Conservation (phyloP, 352 stramenopile species). For the Pythium sukuiense region DNA sequence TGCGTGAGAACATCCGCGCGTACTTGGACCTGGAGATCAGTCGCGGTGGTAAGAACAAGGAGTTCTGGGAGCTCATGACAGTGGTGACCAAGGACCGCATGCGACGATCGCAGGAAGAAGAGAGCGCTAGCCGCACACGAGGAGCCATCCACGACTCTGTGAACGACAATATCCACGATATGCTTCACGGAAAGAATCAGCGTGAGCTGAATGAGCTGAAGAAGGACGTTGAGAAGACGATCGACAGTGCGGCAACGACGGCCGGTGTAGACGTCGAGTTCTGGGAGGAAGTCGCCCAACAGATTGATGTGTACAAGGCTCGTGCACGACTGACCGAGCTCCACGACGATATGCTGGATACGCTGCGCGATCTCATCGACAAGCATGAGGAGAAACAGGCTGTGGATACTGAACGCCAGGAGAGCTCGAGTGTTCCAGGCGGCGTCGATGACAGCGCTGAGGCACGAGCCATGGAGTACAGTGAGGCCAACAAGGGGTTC, state of each 20-base stretch:
- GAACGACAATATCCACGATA: slow-evolving; percentile 85
- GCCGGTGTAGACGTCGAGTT: slow-evolving; percentile 91
- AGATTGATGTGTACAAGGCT: slow-evolving; percentile 92
- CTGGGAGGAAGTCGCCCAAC: slow-evolving; percentile 92
- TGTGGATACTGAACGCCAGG: slow-evolving; percentile 31
- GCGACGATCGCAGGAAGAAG: slow-evolving; percentile 59
- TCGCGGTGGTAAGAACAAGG: slow-evolving; percentile 46
- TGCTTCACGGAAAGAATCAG: slow-evolving; percentile 84
- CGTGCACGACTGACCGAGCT: slow-evolving; percentile 86
- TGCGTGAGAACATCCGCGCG: slow-evolving; percentile 86
- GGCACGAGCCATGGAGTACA: slow-evolving; percentile 63
- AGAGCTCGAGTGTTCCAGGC: slow-evolving; percentile 2
- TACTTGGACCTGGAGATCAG: slow-evolving; percentile 91
- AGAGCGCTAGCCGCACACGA: slow-evolving; percentile 48
- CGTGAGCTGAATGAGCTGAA: slow-evolving; percentile 49
- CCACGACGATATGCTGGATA: slow-evolving; percentile 94
- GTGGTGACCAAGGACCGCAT: slow-evolving; percentile 83
- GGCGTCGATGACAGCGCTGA: slow-evolving; percentile 59
- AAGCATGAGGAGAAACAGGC: slow-evolving; percentile 61
- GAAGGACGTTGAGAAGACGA: slow-evolving; percentile 65
- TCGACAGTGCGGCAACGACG: slow-evolving; percentile 50
- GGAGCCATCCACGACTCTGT: slow-evolving; percentile 86
- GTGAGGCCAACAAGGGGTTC: slow-evolving; percentile 57
- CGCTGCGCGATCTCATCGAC: slow-evolving; percentile 91
- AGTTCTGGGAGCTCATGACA: slow-evolving; percentile 88